Conservation (phyloP, 441 rosid species). For the Eruca vesicaria region DNA sequence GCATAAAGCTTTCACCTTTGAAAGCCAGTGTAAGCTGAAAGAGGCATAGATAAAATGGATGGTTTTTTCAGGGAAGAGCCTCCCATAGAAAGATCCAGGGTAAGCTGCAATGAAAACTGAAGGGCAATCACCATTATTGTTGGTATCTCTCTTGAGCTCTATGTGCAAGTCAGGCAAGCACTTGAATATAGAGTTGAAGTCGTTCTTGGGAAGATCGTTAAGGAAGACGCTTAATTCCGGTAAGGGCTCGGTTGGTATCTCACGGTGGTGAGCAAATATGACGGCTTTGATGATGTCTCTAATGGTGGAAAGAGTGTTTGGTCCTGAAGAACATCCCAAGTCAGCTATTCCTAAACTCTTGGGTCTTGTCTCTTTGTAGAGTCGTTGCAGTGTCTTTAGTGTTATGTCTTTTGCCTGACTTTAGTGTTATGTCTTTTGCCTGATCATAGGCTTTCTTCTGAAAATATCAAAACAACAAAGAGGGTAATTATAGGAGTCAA, state of each 20-base stretch:
- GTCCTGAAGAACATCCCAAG: conserved; percentile 88
- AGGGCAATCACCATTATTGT: conserved; percentile 28
- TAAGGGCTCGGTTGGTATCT: conserved; percentile 26
- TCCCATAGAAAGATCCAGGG: conserved; percentile 82
- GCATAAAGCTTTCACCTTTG: conserved; percentile 78
- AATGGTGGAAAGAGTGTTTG: conserved; percentile 68
- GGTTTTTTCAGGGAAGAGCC: conserved; percentile 62
- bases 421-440: conserved; percentile 65
- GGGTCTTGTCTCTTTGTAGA: conserved; percentile 43
- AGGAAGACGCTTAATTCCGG: conserved; percentile 63
- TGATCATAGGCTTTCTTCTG: conserved; percentile 76
- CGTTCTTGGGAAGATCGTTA: conserved; percentile 85
- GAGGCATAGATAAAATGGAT: conserved; percentile 74
- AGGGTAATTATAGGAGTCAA: not conserved
- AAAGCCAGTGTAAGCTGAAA: conserved; percentile 86
- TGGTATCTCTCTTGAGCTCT: conserved; percentile 44
- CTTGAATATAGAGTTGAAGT: conserved; percentile 81
- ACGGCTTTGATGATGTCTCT: conserved; percentile 56
- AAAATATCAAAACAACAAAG: not conserved
- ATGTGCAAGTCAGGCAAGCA: conserved; percentile 66
- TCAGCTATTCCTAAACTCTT: conserved; percentile 75
- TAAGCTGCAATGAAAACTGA: conserved; percentile 59
- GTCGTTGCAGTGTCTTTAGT: conserved; percentile 51
- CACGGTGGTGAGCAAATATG: conserved; percentile 26
- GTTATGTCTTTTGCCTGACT: conserved; percentile 65